Base-by-base conservation (phyloP, 108 stramenopile genomes). In the Nitzschia sp. region DNA sequence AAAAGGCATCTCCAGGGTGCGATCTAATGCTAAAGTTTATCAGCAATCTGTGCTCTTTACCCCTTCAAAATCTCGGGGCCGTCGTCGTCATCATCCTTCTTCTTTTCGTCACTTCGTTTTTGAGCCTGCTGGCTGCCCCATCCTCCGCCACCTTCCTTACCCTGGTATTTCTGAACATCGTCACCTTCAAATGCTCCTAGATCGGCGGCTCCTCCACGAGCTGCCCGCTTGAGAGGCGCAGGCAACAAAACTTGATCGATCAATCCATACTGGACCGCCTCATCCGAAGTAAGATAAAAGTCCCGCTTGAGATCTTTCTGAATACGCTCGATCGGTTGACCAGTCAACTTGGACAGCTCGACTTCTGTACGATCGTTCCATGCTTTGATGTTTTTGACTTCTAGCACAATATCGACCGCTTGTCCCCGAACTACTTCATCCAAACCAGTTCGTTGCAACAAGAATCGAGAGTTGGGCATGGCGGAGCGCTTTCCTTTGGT, bases 271-370 rank as follows among this genome's bases (percentile, higher is more conserved):
- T 82, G 85, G 0, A 92, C 90, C 11, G 94, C 95, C 72, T 98
- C 97, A 38, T 94, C 87, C 21, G 89, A 77, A 28, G 77, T 80
- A 41, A 98, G 77, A 75, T 98, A 98, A 84, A 98, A 98, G 73
- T 97, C 96, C 15, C 97, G 82, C 57, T 79, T 72, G 69, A 97
- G 64, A 77, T 98, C 96, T 29, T 85, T 50, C 35, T 86, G 78
- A 63, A 97, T 88, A 28, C 76, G 81, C 19, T 82, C 86, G 28
- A 78, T 2, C 5, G 85, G 59, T 46, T 95, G 95, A 36, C 95
- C 95, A 17, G 94, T 96, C 68, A 97, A 68, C 52, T 68, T 72
- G 44, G 83, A 38, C 26, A 98, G 72, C 63, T 89, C 93, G 0
- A 53, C 36, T 38, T 89, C 86, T 60, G 90, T 72, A 13, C 82